Conservation (phyloP, 371 early-diverging fungal species). For the Conidiobolus incongruus region DNA sequence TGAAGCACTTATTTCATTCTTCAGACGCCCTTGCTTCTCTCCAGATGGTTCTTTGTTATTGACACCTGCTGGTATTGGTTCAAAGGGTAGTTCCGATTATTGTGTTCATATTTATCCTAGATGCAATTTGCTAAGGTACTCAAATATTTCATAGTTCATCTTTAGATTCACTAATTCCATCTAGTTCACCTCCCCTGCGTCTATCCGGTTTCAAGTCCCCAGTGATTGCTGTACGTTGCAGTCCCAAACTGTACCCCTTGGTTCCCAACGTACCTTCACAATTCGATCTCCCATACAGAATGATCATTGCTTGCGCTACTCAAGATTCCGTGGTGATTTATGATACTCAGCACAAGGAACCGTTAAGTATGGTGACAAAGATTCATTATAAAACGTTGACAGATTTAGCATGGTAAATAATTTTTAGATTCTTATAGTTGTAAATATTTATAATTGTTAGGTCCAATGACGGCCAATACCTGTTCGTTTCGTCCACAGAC, state of each 20-base stretch:
- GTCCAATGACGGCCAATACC: conserved; percentile 44
- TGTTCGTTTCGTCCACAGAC: conserved; percentile 63
- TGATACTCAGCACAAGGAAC: conserved; percentile 51
- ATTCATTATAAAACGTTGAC: conserved; percentile 80
- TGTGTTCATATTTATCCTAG: conserved; percentile 21
- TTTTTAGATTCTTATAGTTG: background rate
- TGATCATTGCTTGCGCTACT: conserved; percentile 67
- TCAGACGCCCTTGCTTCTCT: conserved; percentile 67
- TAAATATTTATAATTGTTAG: conserved; percentile 9
- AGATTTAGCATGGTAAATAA: conserved; percentile 71
- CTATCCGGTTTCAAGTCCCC: conserved; percentile 9
- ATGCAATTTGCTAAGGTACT: conserved; percentile 11
- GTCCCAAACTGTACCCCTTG: background rate
- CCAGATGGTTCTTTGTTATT: conserved; percentile 75
- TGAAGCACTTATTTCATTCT: conserved; percentile 78
- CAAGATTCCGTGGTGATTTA: conserved; percentile 68
- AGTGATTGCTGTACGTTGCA: background rate
- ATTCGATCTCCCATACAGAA: conserved; percentile 49
- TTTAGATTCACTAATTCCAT: conserved; percentile 34
- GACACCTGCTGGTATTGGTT: conserved; percentile 59
- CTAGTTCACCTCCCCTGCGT: conserved; percentile 30
- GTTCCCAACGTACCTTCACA: no score
- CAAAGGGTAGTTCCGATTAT: conserved; percentile 8
- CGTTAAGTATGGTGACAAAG: conserved; percentile 49
- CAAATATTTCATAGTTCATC: background rate